Conservation (phyloP, 805 yeast genomes). For the Yarrowia keelungensis region DNA sequence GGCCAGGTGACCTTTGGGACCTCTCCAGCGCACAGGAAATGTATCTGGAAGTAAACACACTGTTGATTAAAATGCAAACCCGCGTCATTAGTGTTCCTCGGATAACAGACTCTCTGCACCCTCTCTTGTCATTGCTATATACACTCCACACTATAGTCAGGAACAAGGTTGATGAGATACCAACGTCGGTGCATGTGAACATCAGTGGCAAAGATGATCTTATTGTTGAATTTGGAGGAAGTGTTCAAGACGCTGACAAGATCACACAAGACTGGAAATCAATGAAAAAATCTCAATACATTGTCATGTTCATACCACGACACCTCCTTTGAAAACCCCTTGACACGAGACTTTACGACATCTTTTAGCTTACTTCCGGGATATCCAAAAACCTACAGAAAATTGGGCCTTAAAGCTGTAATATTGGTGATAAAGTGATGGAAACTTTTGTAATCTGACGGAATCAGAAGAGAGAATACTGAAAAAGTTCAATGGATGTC, state of each 20-base stretch:
- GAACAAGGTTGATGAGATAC: constrained; percentile 8
- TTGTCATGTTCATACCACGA: background rate
- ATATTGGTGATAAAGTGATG: no score
- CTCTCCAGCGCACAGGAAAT: background rate
- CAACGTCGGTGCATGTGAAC: constrained; percentile 16
- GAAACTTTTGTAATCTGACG: no score
- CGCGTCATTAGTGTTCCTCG: background rate
- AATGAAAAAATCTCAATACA: no score
- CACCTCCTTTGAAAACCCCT: background rate
- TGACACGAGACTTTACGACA: constrained; percentile 5
- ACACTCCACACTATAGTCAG: background rate
- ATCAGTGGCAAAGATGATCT: background rate
- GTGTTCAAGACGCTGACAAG: no score
- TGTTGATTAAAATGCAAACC: background rate
- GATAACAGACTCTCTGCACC: background rate
- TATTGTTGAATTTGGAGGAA: background rate
- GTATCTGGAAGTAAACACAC: constrained; percentile 5
- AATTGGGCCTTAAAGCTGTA: background rate
- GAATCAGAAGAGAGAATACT: no score
- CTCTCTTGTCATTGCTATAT: background rate
- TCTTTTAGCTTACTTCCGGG: constrained; percentile 32
- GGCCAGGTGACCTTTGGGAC: background rate
- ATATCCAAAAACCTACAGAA: constrained; percentile 18
- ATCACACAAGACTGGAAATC: no score
- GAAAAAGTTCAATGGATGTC: no score